Evolutionary conservation across 768 basidiomycete genomes (phyloP), one percentile per base, ranked within the genome.

Genomic region (Kwoniella pini): DNA sequence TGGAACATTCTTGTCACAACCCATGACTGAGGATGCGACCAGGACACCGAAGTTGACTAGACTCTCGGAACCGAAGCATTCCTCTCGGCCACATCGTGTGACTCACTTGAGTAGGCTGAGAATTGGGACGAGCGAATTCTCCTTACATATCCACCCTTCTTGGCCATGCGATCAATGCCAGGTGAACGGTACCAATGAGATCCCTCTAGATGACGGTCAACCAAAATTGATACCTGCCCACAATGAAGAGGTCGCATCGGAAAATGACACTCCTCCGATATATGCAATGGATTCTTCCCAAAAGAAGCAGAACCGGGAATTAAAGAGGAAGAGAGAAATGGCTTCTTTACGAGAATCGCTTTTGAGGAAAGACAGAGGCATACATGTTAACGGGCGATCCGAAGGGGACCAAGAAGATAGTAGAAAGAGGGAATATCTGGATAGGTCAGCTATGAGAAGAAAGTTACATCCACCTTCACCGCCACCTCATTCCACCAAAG

Each of bases 91-190:
- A 0, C 36, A 44, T 43, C 53, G 30, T 3, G 52, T 78, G 2
- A 3, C 17, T 1, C 75, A 78, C 51, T 55, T 71, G 9, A 21
- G 57, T 15, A 43, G n/a, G 1, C 45, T 76, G 45, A 68, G 38
- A 7, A 63, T 76, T 50, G 77, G 73, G 7, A 22, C 48, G 0
- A 76, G 72, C 1, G 70, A 70, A 3, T 71, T 78, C 38, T 33
- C 51, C 42, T 58, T 54, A 12, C 77, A 78, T 49, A 67, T 75
- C 6, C 77, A 78, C 55, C 46, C 63, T 5, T 63, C 62, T 9
- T 76, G 73, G 73, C 77, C 75, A 21, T 78, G 77, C 51, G 70
- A 69, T 6, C 50, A 27, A 19, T 78, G 77, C 43, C 63, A 69
- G 51, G 17, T 75, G 0, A 58, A 38, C 13, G 52, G 54, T 0